Evolutionary conservation across 192 early-diverging fungal species (phyloP), one percentile per base, ranked within the genome.

Genomic region (Coemansia sp.): DNA sequence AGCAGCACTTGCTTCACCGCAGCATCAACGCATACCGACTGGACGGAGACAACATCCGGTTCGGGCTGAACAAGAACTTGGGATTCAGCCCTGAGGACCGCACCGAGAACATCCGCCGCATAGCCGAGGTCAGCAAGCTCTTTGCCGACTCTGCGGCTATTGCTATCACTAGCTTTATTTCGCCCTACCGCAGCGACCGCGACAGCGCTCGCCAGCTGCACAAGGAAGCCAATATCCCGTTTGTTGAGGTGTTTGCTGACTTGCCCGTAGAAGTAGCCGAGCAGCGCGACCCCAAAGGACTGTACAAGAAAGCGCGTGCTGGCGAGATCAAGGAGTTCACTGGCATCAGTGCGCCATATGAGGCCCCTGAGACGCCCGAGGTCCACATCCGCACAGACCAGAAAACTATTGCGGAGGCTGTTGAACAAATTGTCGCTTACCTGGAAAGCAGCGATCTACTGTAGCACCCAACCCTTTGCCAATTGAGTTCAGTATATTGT

Each of bases 1-100:
- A 97, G 79, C 93, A 95, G 65, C 86, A 90, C 59, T 83, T 97
- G 37, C 86, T 97, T 23, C 89, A 92, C 66, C 68, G 75, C 31
- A 85, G 86, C 55, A 63, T 93, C 40, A 82, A 81, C n/a, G 87
- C 89, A 28, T 97, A 97, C 79, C 90, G 95, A 23, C 87, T 97
- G 59, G 95, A 97, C 69, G 95, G 95, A 40, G 95, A 97, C 84
- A 97, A 97, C 80, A 91, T 97, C 56, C 90, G 95, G n/a, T 97
- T 97, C 67, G 95, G 95, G 24, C 79, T 97, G 42, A 97, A 97
- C 87, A 95, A 94, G 83, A 91, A 95, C 74, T 83, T 97, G 23
- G 92, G 93, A 28, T 97, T 95, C 69, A 91, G 91, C 55, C 92
- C 92, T 48, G 89, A 90, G 48, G 95, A 94, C 65, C 89, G 95